phyloP scores from a whole-genome alignment of 768 basidiomycete genomes.

The Russula virescens region DNA sequence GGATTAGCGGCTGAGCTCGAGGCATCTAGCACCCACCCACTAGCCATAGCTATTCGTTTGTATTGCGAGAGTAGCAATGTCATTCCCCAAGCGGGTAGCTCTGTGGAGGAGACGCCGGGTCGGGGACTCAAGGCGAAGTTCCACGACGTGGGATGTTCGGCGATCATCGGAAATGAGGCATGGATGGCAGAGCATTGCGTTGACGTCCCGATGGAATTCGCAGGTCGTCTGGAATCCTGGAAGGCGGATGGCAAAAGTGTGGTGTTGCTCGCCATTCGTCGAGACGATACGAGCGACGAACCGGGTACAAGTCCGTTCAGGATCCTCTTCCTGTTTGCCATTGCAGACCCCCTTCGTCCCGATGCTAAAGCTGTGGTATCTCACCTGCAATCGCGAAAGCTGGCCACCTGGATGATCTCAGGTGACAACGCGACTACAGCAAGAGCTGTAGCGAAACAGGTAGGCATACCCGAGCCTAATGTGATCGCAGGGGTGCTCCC shows the following conservation, averaged over 20 bases:
- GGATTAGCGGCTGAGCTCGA: conserved; percentile 54
- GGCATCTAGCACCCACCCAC: conserved; percentile 55
- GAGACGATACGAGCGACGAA: background rate
- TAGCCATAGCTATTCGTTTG: conserved; percentile 52
- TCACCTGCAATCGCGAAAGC: conserved; percentile 45
- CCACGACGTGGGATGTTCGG: conserved; percentile 34
- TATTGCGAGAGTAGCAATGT: conserved; percentile 39
- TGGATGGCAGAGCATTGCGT: conserved; percentile 52
- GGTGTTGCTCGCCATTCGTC: conserved; percentile 48
- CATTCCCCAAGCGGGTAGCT: conserved; percentile 30
- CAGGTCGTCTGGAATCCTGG: conserved; percentile 42
- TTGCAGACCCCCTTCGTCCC: conserved; percentile 56
- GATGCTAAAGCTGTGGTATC: conserved; percentile 53
- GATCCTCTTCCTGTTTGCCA: conserved; percentile 50
- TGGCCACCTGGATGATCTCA: conserved; percentile 74
- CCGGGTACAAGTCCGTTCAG: conserved; percentile 27
- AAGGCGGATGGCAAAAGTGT: conserved; percentile 66
- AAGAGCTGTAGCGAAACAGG: conserved; percentile 56
- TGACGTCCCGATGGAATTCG: conserved; percentile 30
- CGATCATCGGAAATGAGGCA: conserved; percentile 64
- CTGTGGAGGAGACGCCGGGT: conserved; percentile 59
- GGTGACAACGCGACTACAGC: conserved; percentile 73
- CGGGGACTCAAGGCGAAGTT: conserved; percentile 55
- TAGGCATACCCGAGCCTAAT: conserved; percentile 60
- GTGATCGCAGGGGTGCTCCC: conserved; percentile 82